A percentile compares a stretch with the other conserved stretches of the same genome.
These are phyloP conservation scores for Santalum album DNA, from an alignment of 164 flowering plant genomes.

Conservation along the genomic window DNA sequence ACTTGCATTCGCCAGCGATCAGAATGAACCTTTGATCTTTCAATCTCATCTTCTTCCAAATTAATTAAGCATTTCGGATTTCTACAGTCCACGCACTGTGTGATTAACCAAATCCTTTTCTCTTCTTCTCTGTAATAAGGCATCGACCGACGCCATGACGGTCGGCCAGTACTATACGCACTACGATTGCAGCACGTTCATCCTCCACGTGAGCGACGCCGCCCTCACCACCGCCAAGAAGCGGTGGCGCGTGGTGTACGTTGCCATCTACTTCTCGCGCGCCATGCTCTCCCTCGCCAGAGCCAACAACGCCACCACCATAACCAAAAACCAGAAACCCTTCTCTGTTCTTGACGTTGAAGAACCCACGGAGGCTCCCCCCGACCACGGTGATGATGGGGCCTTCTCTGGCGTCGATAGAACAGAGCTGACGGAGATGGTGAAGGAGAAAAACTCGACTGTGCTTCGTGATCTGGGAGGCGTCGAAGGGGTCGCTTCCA, in stretches of 20 bases:
- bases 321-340: neutral
- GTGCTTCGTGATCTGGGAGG: conserved; percentile 29
- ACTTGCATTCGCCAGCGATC: too few relatives aligned
- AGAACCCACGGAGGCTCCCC: neutral
- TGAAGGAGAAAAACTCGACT: conserved; percentile 23
- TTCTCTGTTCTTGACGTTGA: neutral
- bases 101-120: too few relatives aligned
- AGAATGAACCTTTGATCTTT: too few relatives aligned
- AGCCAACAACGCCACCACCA: conserved; percentile 11
- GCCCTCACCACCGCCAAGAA: conserved; percentile 24
- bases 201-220: conserved; percentile 11
- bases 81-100: too few relatives aligned
- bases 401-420: conserved; percentile 3
- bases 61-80: too few relatives aligned
- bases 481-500: conserved; percentile 23
- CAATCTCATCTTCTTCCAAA: too few relatives aligned
- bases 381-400: neutral
- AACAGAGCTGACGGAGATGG: conserved; percentile 19
- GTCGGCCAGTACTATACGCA: neutral
- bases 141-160: too few relatives aligned
- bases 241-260: conserved; percentile 33
- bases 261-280: conserved; percentile 21
- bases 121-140: too few relatives aligned
- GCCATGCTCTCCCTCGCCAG: conserved; percentile 23
- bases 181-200: conserved; percentile 10